A percentile compares a stretch with the other conserved stretches of the same genome.
Evolutionary conservation across 2,329 filamentous ascomycete genomes (phyloP).

Genomic region (Fusarium algeriense): DNA sequence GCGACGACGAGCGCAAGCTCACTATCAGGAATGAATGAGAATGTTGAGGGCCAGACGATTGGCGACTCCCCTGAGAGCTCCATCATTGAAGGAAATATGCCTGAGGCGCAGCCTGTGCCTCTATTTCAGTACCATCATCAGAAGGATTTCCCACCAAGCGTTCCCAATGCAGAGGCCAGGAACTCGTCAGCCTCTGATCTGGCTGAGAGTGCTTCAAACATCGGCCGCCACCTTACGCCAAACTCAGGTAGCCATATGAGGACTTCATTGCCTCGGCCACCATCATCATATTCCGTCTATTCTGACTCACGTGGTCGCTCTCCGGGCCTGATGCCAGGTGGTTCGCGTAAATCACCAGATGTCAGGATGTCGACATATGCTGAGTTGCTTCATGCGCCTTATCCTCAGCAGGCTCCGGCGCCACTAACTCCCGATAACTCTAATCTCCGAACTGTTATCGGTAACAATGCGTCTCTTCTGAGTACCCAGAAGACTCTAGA

Average conservation of each 20-base stretch:
- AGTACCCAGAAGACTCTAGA: slow-evolving; percentile 94
- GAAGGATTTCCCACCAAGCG: slow-evolving; percentile 59
- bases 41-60: slow-evolving; percentile 58
- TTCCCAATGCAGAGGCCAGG: slow-evolving; percentile 58
- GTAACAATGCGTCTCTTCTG: slow-evolving; percentile 89
- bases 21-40: slow-evolving; percentile 64
- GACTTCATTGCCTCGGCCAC: slow-evolving; percentile 74
- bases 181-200: slow-evolving; percentile 65
- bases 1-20: slow-evolving; percentile 69
- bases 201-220: slow-evolving; percentile 62
- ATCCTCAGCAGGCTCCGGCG: slow-evolving; percentile 80
- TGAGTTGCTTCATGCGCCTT: slow-evolving; percentile 76
- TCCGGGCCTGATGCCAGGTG: slow-evolving; percentile 59
- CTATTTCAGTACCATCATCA: slow-evolving; percentile 75
- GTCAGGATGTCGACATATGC: slow-evolving; percentile 65
- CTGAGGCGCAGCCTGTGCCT: slow-evolving; percentile 62
- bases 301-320: slow-evolving; percentile 79
- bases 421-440: slow-evolving; percentile 83
- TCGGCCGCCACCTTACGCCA: slow-evolving; percentile 73
- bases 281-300: slow-evolving; percentile 79
- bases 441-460: slow-evolving; percentile 81
- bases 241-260: slow-evolving; percentile 66
- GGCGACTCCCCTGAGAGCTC: slow-evolving; percentile 65
- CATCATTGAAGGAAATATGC: slow-evolving; percentile 59
- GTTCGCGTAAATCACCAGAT: slow-evolving; percentile 68